A percentile compares a stretch with the other conserved stretches of the same genome.
These are phyloP conservation scores for Roridomyces roridus DNA, from an alignment of 768 basidiomycete genomes.

Conservation along the genomic window DNA sequence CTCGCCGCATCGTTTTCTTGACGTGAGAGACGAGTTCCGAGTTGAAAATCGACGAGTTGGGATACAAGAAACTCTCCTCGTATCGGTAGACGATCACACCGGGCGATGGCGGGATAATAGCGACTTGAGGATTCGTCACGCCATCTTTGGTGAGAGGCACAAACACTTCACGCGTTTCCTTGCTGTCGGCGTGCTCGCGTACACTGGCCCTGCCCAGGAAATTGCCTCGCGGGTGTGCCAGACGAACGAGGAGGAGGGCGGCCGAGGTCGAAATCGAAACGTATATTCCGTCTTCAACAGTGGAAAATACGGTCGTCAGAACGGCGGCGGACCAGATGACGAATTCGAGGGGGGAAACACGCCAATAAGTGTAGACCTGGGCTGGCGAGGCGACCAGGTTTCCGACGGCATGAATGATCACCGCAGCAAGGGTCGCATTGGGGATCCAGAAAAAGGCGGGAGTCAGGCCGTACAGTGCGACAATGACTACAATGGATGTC, in stretches of 20 bases:
- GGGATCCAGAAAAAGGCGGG: slow-evolving; percentile 93
- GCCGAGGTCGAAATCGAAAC: slow-evolving; percentile 82
- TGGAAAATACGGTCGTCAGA: slow-evolving; percentile 89
- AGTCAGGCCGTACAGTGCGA: slow-evolving; percentile 94
- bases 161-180: slow-evolving; percentile 75
- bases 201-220: slow-evolving; percentile 90
- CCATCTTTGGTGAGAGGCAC: slow-evolving; percentile 71
- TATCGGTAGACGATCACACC: slow-evolving; percentile 92
- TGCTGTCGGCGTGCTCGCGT: slow-evolving; percentile 43
- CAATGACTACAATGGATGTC: slow-evolving; percentile 87
- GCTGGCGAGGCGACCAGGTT: slow-evolving; percentile 85
- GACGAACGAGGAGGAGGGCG: slow-evolving; percentile 80
- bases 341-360: slow-evolving; percentile 91
- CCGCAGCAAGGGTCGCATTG: slow-evolving; percentile 80
- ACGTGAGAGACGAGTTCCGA: slow-evolving; percentile 81
- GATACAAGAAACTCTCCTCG: slow-evolving; percentile 90
- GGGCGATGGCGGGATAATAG: slow-evolving; percentile 78
- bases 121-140: slow-evolving; percentile 71
- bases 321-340: slow-evolving; percentile 89
- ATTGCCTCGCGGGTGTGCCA: slow-evolving; percentile 86
- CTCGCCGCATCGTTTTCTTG: slow-evolving; percentile 76
- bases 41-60: slow-evolving; percentile 76
- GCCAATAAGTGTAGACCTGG: slow-evolving; percentile 90
- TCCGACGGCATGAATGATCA: slow-evolving; percentile 93
- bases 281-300: slow-evolving; percentile 93